Evolutionary conservation across 129 eudicot genomes (phyloP).

Genomic region (Heracleum sosnowskyi): DNA sequence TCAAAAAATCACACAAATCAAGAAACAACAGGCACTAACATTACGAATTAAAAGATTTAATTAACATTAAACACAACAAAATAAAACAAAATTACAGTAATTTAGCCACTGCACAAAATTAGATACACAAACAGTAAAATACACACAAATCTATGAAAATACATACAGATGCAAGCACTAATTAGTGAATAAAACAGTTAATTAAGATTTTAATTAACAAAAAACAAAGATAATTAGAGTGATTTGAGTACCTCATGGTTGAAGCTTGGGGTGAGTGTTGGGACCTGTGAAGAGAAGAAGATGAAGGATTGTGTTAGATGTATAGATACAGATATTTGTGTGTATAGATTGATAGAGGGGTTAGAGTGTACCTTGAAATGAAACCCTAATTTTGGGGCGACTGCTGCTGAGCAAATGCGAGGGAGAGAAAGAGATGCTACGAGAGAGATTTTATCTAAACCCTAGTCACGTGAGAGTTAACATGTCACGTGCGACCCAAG

Average conservation of each 20-base stretch:
- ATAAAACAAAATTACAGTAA: too few species aligned
- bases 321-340: neutral
- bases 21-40: too few species aligned
- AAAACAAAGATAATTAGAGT: neutral
- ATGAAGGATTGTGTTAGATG: neutral
- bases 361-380: neutral
- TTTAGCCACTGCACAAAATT: too few species aligned
- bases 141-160: neutral
- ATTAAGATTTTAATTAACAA: neutral
- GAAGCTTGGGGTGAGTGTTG: neutral
- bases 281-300: neutral
- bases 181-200: neutral
- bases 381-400: conserved; percentile 4
- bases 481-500: neutral
- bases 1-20: too few species aligned
- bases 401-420: neutral
- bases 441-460: neutral
- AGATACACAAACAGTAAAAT: too few species aligned
- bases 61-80: neutral
- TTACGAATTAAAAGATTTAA: too few species aligned
- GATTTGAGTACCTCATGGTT: conserved; percentile 3
- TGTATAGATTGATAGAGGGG: neutral
- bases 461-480: neutral
- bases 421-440: neutral
- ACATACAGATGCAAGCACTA: too few species aligned